phyloP scores from a whole-genome alignment of 2,329 filamentous ascomycete species.

The Ophiostoma sp. region DNA sequence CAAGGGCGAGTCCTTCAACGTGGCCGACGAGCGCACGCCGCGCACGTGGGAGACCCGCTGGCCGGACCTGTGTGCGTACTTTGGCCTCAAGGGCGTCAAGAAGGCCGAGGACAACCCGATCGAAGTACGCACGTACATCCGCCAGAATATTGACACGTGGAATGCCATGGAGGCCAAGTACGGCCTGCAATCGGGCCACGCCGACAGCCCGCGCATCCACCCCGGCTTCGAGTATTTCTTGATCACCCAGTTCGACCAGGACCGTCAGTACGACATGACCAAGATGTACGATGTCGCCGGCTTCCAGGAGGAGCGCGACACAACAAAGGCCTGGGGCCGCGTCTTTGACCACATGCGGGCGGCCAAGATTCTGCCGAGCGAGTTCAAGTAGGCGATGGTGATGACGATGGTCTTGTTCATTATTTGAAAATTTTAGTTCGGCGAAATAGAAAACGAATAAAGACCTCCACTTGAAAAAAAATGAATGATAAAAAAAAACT shows the following conservation, averaged over 20 bases:
- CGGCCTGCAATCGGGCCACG: constrained; percentile 41
- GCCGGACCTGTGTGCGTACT: constrained; percentile 32
- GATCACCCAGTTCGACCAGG: constrained; percentile 46
- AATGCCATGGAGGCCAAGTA: constrained; percentile 39
- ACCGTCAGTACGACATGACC: constrained; percentile 47
- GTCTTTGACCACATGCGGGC: constrained; percentile 43
- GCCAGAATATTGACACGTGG: constrained; percentile 38
- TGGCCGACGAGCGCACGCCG: constrained; percentile 30
- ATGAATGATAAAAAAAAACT: not conserved
- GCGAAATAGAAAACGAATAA: not conserved
- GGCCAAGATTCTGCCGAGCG: constrained; percentile 23
- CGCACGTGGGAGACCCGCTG: constrained; percentile 34
- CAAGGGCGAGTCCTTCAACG: constrained; percentile 34
- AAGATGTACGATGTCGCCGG: constrained; percentile 43
- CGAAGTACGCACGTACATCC: constrained; percentile 40
- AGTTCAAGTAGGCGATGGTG: not conserved
- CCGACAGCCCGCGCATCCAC: constrained; percentile 40
- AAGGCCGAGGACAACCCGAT: constrained; percentile 33
- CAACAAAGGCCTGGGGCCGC: constrained; percentile 41
- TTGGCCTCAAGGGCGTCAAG: constrained; percentile 34
- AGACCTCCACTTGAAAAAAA: not conserved
- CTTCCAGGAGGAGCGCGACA: constrained; percentile 45
- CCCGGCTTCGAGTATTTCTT: constrained; percentile 46
- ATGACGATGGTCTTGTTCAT: not conserved
- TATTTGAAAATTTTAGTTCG: not conserved